Conservation (phyloP, 805 yeast species). For the Teunomyces kruisii region DNA sequence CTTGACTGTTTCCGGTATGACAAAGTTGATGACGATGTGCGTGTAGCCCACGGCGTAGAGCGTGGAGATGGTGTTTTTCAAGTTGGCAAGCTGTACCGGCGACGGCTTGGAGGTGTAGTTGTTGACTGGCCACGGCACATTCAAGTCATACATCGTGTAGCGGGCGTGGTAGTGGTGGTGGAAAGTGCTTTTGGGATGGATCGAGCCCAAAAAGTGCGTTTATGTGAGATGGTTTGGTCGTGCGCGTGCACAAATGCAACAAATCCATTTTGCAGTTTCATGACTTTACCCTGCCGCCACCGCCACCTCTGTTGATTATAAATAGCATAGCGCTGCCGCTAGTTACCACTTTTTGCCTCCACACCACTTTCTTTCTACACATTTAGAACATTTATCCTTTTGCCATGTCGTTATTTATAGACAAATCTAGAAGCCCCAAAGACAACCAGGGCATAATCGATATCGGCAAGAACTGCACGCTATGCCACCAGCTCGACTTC, state of each 20-base stretch:
- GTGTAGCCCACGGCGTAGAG: constrained; percentile 67
- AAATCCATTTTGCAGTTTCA: background rate
- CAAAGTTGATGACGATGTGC: constrained; percentile 73
- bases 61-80: constrained; percentile 53
- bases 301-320: constrained; percentile 7
- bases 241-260: background rate
- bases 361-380: constrained; percentile 16
- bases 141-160: constrained; percentile 51
- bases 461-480: constrained; percentile 56
- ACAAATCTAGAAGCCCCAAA: constrained; percentile 19
- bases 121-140: constrained; percentile 69
- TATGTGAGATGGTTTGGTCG: background rate
- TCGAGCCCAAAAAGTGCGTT: too few relatives aligned
- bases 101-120: constrained; percentile 46
- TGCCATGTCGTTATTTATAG: constrained; percentile 15
- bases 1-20: constrained; percentile 49
- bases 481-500: constrained; percentile 56
- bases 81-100: constrained; percentile 37
- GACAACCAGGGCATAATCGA: constrained; percentile 44
- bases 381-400: too few relatives aligned
- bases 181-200: too few relatives aligned
- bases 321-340: background rate
- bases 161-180: background rate
- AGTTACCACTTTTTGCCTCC: background rate
- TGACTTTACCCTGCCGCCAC: constrained; percentile 11